Evolutionary conservation across 2,329 filamentous ascomycete genomes (phyloP), one percentile per base, ranked within the genome.

Genomic region (Daldinia sp.): DNA sequence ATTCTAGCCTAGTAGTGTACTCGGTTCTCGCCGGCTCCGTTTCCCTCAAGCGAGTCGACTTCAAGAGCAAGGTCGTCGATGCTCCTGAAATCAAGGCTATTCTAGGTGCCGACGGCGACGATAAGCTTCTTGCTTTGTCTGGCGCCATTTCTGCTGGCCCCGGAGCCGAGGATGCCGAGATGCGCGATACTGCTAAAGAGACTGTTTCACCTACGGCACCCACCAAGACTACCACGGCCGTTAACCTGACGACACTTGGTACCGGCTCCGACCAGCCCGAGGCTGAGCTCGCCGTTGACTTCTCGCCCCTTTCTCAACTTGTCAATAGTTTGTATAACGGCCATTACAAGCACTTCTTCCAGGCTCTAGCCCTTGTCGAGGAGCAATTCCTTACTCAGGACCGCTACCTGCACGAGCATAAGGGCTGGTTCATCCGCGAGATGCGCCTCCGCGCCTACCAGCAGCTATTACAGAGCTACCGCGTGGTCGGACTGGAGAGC

Each of bases 31-130:
- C 95, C 32, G 95, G 95, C 61, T 96, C 94, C 5, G 90, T 98
- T 21, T 95, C 94, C 45, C 86, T 99, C 58, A 97, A 97, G 83
- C 91, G 95, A 49, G 93, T 97, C 30, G 95, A 99, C 78, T 99
- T 99, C 86, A 99, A 99, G 84, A 92, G 92, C 69, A 98, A 98
- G 83, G 95, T 99, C 23, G 94, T 99, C 37, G 95, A 99, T 77
- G 95, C 95, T 6, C 94, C 95, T 10, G 95, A 99, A 81, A 97
- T 99, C 81, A 96, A 95, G 81, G 95, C 95, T 34, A 96, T 99
- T 67, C 87, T 99, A 21, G 95, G 94, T 61, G 73, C 74, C 34
- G 90, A 94, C 70, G 90, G 90, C 21, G 91, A 96, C 72, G 94
- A 97, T 75, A 94, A 94, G 79, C 82, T 97, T 56, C 85, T 93